Conservation (phyloP, 2,329 filamentous ascomycete genomes). For the Verticillium nubilum region DNA sequence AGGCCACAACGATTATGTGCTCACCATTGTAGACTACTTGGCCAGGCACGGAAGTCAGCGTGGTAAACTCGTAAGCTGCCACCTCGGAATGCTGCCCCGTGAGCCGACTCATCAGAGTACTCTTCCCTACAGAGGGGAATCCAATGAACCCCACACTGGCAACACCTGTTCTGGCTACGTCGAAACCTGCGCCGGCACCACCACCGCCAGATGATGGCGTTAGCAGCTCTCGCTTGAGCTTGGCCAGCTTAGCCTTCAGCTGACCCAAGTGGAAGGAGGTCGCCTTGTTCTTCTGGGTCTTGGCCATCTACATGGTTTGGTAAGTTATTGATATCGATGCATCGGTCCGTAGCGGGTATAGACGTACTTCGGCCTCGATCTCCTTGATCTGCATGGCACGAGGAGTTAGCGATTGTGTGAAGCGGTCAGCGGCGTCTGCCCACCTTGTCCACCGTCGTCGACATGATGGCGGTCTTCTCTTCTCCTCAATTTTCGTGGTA, state of each 20-base stretch:
- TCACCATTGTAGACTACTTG: conserved; percentile 88
- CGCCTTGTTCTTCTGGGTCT: conserved; percentile 95
- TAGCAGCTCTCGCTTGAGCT: conserved; percentile 92
- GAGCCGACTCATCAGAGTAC: conserved; percentile 89
- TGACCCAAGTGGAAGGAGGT: conserved; percentile 93
- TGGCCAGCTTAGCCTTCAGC: conserved; percentile 95
- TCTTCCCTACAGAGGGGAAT: conserved; percentile 97
- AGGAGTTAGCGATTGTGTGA: conserved; percentile 24
- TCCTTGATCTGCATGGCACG: conserved; percentile 72
- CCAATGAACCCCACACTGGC: conserved; percentile 97
- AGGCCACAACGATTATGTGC: conserved; percentile 9
- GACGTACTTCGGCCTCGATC: conserved; percentile 83
- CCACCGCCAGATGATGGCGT: conserved; percentile 81
- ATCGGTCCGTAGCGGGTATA: neutral
- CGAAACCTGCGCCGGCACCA: conserved; percentile 83
- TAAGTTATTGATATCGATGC: conserved; percentile 10
- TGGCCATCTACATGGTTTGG: conserved; percentile 65
- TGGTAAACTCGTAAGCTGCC: conserved; percentile 98
- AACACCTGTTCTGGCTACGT: conserved; percentile 95
- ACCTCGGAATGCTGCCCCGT: conserved; percentile 97
- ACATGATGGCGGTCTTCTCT: conserved; percentile 57
- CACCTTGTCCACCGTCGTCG: conserved; percentile 97
- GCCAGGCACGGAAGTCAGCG: conserved; percentile 91
- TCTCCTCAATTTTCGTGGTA: neutral
- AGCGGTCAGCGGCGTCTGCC: conserved; percentile 18